Percentiles rank a stretch among this genome's conserved stretches.
Conservation (phyloP, 2,329 filamentous ascomycete genomes). For the Penicillium psychrosexuale region DNA sequence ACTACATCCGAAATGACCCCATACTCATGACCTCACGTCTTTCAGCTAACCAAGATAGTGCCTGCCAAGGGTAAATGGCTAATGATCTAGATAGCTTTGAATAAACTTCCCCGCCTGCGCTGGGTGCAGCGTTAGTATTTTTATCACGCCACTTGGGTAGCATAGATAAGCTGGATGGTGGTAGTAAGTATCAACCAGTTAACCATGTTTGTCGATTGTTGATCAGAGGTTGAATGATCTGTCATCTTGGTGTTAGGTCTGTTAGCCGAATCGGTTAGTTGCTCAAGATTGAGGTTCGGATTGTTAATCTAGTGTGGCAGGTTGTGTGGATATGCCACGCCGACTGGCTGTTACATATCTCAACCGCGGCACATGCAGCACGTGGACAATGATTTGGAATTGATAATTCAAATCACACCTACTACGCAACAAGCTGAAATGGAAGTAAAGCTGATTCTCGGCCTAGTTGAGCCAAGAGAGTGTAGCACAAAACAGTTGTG, state of each 20-base stretch:
- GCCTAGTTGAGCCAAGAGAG: neutral
- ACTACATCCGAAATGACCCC: neutral
- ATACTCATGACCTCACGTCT: neutral
- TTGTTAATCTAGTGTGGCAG: neutral
- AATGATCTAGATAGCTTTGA: neutral
- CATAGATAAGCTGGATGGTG: neutral
- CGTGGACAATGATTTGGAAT: conserved; percentile 3
- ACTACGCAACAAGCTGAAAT: neutral
- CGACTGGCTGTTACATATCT: neutral
- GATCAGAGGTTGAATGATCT: neutral
- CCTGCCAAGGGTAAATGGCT: neutral
- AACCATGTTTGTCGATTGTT: neutral
- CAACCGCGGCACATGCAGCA: neutral
- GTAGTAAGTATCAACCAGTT: neutral
- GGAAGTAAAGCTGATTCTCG: neutral
- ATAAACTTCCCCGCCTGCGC: neutral
- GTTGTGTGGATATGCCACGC: neutral
- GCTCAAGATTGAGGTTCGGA: neutral
- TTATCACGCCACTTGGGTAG: conserved; percentile 1
- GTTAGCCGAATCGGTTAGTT: neutral
- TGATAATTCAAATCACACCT: neutral
- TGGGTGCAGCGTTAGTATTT: neutral
- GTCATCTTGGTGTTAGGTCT: neutral
- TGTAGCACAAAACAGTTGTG: neutral
- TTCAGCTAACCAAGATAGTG: neutral